Conservation (phyloP, 495 filamentous ascomycete species). For the Penicillium arizonense region DNA sequence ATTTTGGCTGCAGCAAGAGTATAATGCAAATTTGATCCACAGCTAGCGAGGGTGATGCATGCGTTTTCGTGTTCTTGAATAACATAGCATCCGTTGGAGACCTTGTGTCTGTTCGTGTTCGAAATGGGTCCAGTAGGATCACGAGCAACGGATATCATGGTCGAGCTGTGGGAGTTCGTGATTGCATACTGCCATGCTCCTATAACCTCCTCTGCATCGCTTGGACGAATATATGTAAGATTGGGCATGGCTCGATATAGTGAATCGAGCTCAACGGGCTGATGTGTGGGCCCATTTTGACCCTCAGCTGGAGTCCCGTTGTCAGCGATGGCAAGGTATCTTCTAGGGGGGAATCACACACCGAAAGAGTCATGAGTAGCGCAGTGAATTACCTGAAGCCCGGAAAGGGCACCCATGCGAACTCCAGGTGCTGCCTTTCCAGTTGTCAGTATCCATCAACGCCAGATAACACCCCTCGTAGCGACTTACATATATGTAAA, state of each 20-base stretch:
- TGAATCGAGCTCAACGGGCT: slow-evolving; percentile 48
- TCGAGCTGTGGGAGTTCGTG: too few relatives aligned
- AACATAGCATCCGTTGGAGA: slow-evolving; percentile 37
- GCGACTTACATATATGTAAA: slow-evolving; percentile 37
- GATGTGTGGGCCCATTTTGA: slow-evolving; percentile 53
- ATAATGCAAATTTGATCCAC: slow-evolving; percentile 33
- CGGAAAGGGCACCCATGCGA: slow-evolving; percentile 48
- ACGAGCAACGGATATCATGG: slow-evolving; percentile 35
- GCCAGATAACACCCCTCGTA: too few relatives aligned
- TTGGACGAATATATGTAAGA: slow-evolving; percentile 46
- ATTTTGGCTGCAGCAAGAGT: slow-evolving; percentile 18
- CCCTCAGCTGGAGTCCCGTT: too few relatives aligned
- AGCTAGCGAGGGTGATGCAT: slow-evolving; percentile 36
- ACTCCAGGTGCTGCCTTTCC: slow-evolving; percentile 43
- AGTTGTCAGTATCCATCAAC: too few relatives aligned
- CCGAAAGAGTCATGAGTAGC: slow-evolving; percentile 53
- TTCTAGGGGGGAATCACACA: too few relatives aligned
- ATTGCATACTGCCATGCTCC: too few relatives aligned
- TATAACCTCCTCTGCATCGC: slow-evolving; percentile 37
- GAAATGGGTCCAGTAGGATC: slow-evolving; percentile 23
- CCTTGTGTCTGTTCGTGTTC: slow-evolving; percentile 23
- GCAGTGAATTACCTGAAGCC: slow-evolving; percentile 46
- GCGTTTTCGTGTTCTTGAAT: slow-evolving; percentile 20
- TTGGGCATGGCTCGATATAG: slow-evolving; percentile 54
- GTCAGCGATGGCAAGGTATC: too few relatives aligned